phyloP scores from a whole-genome alignment of 371 early-diverging fungal genomes.

The Syncephalastrum sp. region DNA sequence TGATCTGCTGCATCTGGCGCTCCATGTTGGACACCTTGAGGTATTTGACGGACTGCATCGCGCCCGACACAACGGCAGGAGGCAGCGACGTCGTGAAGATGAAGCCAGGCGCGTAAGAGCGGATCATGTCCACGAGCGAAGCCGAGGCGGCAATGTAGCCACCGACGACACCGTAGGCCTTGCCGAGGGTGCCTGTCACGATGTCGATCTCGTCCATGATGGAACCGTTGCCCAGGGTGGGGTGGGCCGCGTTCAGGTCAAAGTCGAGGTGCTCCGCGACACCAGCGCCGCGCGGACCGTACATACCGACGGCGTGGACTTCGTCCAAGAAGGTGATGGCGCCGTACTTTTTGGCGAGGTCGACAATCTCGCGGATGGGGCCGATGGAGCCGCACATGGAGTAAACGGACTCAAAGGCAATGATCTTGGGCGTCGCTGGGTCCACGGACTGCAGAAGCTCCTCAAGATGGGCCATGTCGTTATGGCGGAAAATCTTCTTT shows the following conservation, averaged over 20 bases:
- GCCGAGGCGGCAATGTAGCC: conserved; percentile 96
- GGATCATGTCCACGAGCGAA: conserved; percentile 91
- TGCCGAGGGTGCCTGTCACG: conserved; percentile 96
- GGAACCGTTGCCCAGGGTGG: conserved; percentile 55
- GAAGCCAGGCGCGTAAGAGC: conserved; percentile 98
- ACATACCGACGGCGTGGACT: conserved; percentile 99
- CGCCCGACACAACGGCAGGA: conserved; percentile 90
- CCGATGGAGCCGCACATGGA: conserved; percentile 98
- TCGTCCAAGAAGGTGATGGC: conserved; percentile 98
- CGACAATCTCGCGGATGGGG: conserved; percentile 92
- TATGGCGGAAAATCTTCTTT: conserved; percentile 95
- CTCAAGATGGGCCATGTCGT: conserved; percentile 92
- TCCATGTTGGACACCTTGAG: conserved; percentile 81
- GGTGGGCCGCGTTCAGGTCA: conserved; percentile 58
- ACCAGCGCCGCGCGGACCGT: conserved; percentile 94
- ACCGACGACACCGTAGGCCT: conserved; percentile 97
- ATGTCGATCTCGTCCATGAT: conserved; percentile 94
- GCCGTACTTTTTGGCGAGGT: conserved; percentile 94
- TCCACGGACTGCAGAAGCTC: conserved; percentile 76
- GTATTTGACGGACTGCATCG: conserved; percentile 88
- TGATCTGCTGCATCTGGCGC: conserved; percentile 88
- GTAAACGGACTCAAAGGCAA: conserved; percentile 98
- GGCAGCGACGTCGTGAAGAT: conserved; percentile 99
- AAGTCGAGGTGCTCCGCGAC: conserved; percentile 95
- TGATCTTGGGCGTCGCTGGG: conserved; percentile 86